A percentile compares a stretch with the other conserved stretches of the same genome.
Evolutionary conservation across 2,329 filamentous ascomycete species (phyloP).

Genomic region (Claviceps pazoutovae): DNA sequence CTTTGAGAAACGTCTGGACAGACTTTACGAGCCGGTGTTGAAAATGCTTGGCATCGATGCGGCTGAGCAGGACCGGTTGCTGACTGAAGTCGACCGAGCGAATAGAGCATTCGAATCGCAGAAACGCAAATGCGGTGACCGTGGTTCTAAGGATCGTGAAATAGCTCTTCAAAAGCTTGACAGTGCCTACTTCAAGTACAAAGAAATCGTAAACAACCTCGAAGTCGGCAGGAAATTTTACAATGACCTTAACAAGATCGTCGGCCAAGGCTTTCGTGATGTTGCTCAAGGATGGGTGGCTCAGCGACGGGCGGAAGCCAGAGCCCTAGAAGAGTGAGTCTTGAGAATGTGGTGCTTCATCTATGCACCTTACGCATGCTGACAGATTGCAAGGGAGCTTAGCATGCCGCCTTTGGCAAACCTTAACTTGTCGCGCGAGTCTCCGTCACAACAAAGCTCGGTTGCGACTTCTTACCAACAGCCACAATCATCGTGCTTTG

Average conservation of each 20-base stretch:
- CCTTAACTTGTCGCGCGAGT: slow-evolving; percentile 23
- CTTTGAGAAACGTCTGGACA: slow-evolving; percentile 66
- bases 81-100: slow-evolving; percentile 55
- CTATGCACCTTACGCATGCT: neutral
- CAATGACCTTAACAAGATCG: slow-evolving; percentile 83
- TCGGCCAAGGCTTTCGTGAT: slow-evolving; percentile 66
- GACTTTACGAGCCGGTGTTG: slow-evolving; percentile 64
- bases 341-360: slow-evolving; percentile 4
- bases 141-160: slow-evolving; percentile 59
- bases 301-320: slow-evolving; percentile 66
- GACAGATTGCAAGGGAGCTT: slow-evolving; percentile 27
- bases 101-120: slow-evolving; percentile 67
- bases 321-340: slow-evolving; percentile 58
- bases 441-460: slow-evolving; percentile 3
- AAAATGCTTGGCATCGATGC: slow-evolving; percentile 57
- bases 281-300: slow-evolving; percentile 64
- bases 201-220: slow-evolving; percentile 84
- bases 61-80: slow-evolving; percentile 60
- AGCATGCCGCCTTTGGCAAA: slow-evolving; percentile 36
- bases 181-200: slow-evolving; percentile 88
- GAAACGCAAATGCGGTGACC: slow-evolving; percentile 49
- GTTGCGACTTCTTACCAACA: slow-evolving; percentile 6
- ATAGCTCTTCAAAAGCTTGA: slow-evolving; percentile 77
- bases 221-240: slow-evolving; percentile 92
- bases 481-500: slow-evolving; percentile 8